A percentile compares a stretch with the other conserved stretches of the same genome.
Evolutionary conservation across 495 filamentous ascomycete genomes (phyloP).

Genomic region (Chaetomium fimeti): DNA sequence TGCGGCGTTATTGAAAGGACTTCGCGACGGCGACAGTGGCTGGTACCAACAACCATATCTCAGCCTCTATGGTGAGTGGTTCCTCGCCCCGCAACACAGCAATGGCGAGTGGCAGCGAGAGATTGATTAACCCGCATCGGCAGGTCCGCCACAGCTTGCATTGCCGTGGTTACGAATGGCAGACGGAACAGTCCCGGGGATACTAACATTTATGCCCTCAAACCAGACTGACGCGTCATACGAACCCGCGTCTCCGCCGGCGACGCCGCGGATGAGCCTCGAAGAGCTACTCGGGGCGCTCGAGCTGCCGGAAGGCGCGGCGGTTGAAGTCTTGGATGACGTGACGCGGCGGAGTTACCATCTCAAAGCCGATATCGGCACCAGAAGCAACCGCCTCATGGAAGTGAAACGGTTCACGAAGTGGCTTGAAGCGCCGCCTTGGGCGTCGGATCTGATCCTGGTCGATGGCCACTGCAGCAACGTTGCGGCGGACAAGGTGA

Average conservation of each 20-base stretch:
- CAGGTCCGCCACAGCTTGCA: neutral
- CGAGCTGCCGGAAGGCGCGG: neutral
- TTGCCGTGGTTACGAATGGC: neutral
- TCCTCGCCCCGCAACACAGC: neutral
- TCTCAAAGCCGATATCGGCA: neutral
- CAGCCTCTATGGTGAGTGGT: neutral
- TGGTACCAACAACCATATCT: neutral
- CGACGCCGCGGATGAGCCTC: neutral
- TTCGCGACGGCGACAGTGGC: neutral
- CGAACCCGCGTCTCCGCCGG: neutral
- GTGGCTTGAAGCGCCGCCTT: neutral
- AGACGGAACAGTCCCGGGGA: neutral
- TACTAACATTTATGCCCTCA: neutral
- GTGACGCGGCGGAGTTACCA: neutral
- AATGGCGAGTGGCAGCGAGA: neutral
- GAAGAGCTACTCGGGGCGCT: neutral
- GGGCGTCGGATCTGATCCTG: conserved; percentile 1
- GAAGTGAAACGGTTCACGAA: neutral
- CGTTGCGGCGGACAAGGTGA: neutral
- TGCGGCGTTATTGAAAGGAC: neutral
- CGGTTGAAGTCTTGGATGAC: neutral
- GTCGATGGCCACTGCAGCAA: conserved; percentile 3
- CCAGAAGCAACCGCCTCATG: neutral
- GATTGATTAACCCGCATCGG: neutral
- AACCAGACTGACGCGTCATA: neutral